Conservation (phyloP, 108 stramenopile species). For the Fragilaria radians region DNA sequence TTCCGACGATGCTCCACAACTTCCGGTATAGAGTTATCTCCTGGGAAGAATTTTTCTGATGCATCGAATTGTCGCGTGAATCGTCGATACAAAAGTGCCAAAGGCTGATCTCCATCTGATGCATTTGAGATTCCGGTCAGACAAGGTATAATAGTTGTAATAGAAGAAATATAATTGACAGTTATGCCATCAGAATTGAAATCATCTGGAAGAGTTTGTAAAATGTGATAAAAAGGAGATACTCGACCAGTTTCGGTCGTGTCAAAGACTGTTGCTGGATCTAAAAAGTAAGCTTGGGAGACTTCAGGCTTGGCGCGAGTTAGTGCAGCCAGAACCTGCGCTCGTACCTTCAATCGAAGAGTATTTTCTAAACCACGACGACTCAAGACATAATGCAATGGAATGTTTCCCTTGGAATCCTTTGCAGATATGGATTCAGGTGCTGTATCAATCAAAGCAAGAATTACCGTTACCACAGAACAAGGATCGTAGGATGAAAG, state of each 20-base stretch:
- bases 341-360: conserved; percentile 22
- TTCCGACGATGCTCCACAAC: conserved; percentile 63
- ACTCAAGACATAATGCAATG: conserved; percentile 47
- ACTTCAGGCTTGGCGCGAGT: conserved; percentile 24
- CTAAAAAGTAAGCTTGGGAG: conserved; percentile 32
- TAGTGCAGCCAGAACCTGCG: conserved; percentile 18
- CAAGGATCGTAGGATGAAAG: conserved; percentile 10
- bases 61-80: conserved; percentile 81
- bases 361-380: background rate
- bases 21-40: conserved; percentile 78
- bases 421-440: conserved; percentile 16
- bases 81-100: conserved; percentile 72
- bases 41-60: conserved; percentile 78
- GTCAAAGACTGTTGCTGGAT: conserved; percentile 27
- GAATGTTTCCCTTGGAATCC: conserved; percentile 47
- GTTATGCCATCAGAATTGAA: conserved; percentile 47
- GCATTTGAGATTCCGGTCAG: conserved; percentile 28
- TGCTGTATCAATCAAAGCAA: conserved; percentile 18
- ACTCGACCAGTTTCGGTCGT: conserved; percentile 18
- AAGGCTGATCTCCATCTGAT: conserved; percentile 58
- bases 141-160: conserved; percentile 1
- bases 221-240: conserved; percentile 45
- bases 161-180: conserved; percentile 36
- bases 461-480: conserved; percentile 20
- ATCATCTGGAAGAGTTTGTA: conserved; percentile 71